Conservation (phyloP, 2,329 filamentous ascomycete genomes). For the Acrodontium crateriforme region DNA sequence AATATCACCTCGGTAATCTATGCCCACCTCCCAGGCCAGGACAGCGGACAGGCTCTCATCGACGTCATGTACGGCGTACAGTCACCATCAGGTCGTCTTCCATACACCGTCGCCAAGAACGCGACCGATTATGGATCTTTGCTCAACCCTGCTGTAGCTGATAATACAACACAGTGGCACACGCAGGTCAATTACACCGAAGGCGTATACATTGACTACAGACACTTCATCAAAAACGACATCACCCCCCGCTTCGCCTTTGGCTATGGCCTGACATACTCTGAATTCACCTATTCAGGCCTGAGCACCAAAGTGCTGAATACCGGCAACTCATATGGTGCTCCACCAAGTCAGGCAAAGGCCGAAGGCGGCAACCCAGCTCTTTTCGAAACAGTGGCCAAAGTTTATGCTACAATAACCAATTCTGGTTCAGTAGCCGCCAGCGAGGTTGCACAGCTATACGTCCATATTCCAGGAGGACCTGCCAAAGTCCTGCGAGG, state of each 20-base stretch:
- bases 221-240: constrained; percentile 28
- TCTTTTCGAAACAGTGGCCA: constrained; percentile 49
- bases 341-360: neutral
- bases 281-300: constrained; percentile 27
- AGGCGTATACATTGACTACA: constrained; percentile 33
- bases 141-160: constrained; percentile 5
- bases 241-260: constrained; percentile 31
- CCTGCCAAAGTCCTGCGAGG: constrained; percentile 18
- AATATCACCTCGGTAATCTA: constrained; percentile 20
- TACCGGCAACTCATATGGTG: neutral
- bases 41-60: constrained; percentile 15
- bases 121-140: constrained; percentile 17
- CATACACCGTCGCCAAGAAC: constrained; percentile 20
- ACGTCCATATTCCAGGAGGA: constrained; percentile 23
- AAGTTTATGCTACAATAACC: constrained; percentile 41
- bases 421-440: constrained; percentile 46
- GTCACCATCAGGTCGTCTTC: constrained; percentile 17
- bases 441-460: constrained; percentile 44
- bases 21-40: constrained; percentile 17
- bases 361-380: constrained; percentile 45
- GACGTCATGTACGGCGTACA: constrained; percentile 18
- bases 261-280: constrained; percentile 33
- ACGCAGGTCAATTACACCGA: constrained; percentile 24
- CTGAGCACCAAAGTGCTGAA: constrained; percentile 1
- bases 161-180: constrained; percentile 4